Percentiles rank a stretch among this genome's conserved stretches.
Conservation (phyloP, 2,329 filamentous ascomycete species). For the Cryphonectria japonica region DNA sequence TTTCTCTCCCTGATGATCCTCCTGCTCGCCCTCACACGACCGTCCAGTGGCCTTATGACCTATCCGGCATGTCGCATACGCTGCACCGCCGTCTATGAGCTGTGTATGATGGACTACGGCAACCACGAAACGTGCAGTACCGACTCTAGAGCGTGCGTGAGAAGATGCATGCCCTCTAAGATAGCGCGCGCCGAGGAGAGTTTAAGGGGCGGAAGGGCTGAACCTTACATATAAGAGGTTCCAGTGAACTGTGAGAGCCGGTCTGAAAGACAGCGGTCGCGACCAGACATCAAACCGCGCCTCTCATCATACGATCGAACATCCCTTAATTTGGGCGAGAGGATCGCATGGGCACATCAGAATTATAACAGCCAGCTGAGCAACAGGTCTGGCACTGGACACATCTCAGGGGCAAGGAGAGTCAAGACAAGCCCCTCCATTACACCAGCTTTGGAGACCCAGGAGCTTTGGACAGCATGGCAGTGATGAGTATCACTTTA, state of each 20-base stretch:
- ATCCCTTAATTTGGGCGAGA: background rate
- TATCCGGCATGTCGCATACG: background rate
- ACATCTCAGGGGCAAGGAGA: background rate
- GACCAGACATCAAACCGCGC: background rate
- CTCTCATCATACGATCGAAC: background rate
- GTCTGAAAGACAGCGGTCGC: background rate
- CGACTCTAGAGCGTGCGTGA: conserved; percentile 2
- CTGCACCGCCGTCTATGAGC: conserved; percentile 8
- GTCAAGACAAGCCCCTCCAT: background rate
- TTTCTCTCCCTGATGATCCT: background rate
- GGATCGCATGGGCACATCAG: background rate
- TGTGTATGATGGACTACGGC: conserved; percentile 6
- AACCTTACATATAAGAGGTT: background rate
- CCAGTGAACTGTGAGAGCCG: background rate
- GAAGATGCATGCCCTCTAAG: conserved; percentile 4
- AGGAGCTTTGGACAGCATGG: background rate
- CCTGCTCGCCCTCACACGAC: background rate
- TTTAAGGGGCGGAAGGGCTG: background rate
- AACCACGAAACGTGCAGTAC: conserved; percentile 6
- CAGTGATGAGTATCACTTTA: background rate
- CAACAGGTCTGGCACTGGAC: background rate
- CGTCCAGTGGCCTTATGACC: background rate
- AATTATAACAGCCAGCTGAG: background rate
- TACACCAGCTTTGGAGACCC: background rate
- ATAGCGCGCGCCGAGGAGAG: background rate